Base-by-base conservation (phyloP, 1,284 basidiomycete species). In the Malassezia slooffiae region DNA sequence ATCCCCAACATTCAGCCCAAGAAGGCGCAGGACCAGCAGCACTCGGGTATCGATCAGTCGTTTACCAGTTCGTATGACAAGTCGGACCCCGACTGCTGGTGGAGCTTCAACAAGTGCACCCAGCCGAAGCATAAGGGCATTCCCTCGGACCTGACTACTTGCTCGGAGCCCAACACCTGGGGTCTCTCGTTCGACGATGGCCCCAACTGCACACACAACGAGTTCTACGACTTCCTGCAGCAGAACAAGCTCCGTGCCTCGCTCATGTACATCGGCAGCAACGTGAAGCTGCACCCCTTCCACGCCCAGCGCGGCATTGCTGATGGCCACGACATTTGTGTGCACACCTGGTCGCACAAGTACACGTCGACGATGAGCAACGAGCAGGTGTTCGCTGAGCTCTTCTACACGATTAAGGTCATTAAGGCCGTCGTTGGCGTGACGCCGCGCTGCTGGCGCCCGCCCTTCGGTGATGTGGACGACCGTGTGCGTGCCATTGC, bases 401-500 rank as follows among this genome's bases (percentile, higher is more conserved):
- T 76, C 15, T 76, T 74, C 61, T 75, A 75, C 70, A 72, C 73
- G 30, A 63, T 64, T 34, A 64, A 73, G 55, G 61, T 63, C 34
- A 74, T 75, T 70, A 73, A 74, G 60, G 60, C 62, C 22, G 56
- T 75, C 43, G 48, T 72, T 11, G 74, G 74, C 34, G 65, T 75
- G 11, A 74, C 74, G 9, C 71, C 73, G 7, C 57, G 56, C 32
- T 72, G 69, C 60, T 74, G 71, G 70, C 52, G 46, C 27, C 43
- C 45, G 33, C 51, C 74, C 8, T 75, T 65, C 58, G 74, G 74
- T 67, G 73, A 72, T 45, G 67, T 74, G 30, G 75, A 76, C 57
- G 73, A 76, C 61, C 71, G 75, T 32, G 69, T 53, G 13, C 70
- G 75, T 23, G 55, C 67, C 35, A 75, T 76, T 47, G 75, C 75